Evolutionary conservation across 306 rosid genomes (phyloP).

Genomic region (Amphicarpaea edgeworthii): DNA sequence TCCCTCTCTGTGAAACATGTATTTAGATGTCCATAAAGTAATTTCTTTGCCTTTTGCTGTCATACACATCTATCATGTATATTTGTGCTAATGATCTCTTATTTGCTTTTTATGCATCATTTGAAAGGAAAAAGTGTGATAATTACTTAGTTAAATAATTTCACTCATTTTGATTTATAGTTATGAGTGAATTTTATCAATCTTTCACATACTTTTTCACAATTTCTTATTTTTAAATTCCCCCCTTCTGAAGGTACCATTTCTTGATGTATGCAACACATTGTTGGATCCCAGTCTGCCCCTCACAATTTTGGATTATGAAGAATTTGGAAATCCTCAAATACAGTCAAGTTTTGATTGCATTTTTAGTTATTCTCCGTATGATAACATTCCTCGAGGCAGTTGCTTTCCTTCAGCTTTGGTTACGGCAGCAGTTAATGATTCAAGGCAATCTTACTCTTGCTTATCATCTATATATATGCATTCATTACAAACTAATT

Average conservation of each 20-base stretch:
- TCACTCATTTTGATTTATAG: slow-evolving; percentile 6
- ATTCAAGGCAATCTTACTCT: slow-evolving; percentile 70
- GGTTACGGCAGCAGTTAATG: slow-evolving; percentile 76
- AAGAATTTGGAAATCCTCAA: slow-evolving; percentile 93
- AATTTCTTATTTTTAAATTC: slow-evolving; percentile 7
- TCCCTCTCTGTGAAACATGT: not conserved
- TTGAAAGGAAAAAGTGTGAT: slow-evolving; percentile 2
- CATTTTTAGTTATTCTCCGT: slow-evolving; percentile 80
- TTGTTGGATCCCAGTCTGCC: slow-evolving; percentile 86
- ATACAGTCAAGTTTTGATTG: slow-evolving; percentile 59
- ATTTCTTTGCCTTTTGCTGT: slow-evolving; percentile 7
- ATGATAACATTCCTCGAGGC: slow-evolving; percentile 73
- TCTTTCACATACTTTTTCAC: not conserved
- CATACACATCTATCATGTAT: slow-evolving; percentile 2
- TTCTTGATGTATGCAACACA: slow-evolving; percentile 95
- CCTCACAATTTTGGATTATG: slow-evolving; percentile 85
- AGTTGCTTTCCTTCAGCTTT: slow-evolving; percentile 87
- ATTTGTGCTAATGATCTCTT: slow-evolving; percentile 6
- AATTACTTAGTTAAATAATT: slow-evolving; percentile 7
- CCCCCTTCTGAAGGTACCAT: slow-evolving; percentile 72
- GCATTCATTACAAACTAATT: slow-evolving; percentile 22
- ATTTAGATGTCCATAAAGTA: slow-evolving; percentile 2
- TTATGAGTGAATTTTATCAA: not conserved
- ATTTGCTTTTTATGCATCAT: not conserved
- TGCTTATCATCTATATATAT: slow-evolving; percentile 1